Percentiles rank a stretch among this genome's conserved stretches.
These are phyloP conservation scores for Plasmopara viticola DNA, from an alignment of 352 stramenopile species.

Conservation along the genomic window DNA sequence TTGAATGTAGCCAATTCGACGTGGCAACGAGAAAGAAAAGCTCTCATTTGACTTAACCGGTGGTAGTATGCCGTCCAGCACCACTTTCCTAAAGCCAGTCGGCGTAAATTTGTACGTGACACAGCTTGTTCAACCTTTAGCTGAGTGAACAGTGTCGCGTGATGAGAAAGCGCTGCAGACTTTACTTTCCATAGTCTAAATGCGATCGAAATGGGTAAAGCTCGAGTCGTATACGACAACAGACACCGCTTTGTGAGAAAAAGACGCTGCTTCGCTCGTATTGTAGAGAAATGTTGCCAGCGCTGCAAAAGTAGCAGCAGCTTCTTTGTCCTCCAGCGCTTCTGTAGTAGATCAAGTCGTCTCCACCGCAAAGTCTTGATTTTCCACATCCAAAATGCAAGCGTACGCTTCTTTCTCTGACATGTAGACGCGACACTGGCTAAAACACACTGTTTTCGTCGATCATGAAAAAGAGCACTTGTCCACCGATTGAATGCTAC, in stretches of 20 bases:
- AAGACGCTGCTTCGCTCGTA: slow-evolving; percentile 11
- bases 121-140: slow-evolving; percentile 14
- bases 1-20: slow-evolving; percentile 8
- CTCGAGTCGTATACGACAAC: slow-evolving; percentile 2
- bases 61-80: slow-evolving; percentile 46
- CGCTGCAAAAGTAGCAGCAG: slow-evolving; percentile 5
- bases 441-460: slow-evolving; percentile 9
- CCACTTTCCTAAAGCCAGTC: slow-evolving; percentile 30
- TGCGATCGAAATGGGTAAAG: slow-evolving; percentile 10
- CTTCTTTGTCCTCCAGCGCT: slow-evolving; percentile 5
- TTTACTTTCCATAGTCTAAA: slow-evolving; percentile 22
- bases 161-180: slow-evolving; percentile 8
- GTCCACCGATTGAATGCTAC: slow-evolving; percentile 27
- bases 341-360: slow-evolving; percentile 12
- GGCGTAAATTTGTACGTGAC: slow-evolving; percentile 11
- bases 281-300: slow-evolving; percentile 13
- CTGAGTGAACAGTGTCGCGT: slow-evolving; percentile 8
- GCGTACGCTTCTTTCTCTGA: slow-evolving; percentile 8
- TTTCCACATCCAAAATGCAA: slow-evolving; percentile 30
- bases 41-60: slow-evolving; percentile 24
- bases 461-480: not conserved
- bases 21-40: slow-evolving; percentile 31
- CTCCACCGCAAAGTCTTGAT: slow-evolving; percentile 9
- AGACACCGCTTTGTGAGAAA: slow-evolving; percentile 24
- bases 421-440: slow-evolving; percentile 12